A percentile compares a stretch with the other conserved stretches of the same genome.
These are phyloP conservation scores for Trichoderma sp. DNA, from an alignment of 2,329 filamentous ascomycete genomes.

Conservation along the genomic window DNA sequence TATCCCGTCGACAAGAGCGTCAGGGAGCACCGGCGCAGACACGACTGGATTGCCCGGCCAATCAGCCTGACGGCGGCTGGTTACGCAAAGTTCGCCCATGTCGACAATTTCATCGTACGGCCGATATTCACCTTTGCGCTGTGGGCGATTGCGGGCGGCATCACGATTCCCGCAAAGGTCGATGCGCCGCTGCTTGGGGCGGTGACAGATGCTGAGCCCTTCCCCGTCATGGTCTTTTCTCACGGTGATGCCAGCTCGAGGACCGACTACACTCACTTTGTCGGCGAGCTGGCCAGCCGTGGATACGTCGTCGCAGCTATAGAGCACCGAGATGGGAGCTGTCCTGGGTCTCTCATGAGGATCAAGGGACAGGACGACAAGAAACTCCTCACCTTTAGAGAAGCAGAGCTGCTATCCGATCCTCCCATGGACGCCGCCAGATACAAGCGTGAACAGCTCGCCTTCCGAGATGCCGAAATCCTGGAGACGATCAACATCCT, in stretches of 20 bases:
- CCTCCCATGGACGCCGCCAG: slow-evolving; percentile 35
- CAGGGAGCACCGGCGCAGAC: slow-evolving; percentile 30
- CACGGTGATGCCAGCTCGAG: slow-evolving; percentile 51
- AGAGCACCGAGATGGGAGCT: slow-evolving; percentile 53
- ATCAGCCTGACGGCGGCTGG: slow-evolving; percentile 45
- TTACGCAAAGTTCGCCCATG: slow-evolving; percentile 45
- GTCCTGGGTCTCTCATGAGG: slow-evolving; percentile 44
- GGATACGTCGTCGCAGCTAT: slow-evolving; percentile 50
- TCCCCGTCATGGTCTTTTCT: slow-evolving; percentile 51
- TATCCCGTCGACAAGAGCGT: slow-evolving; percentile 41
- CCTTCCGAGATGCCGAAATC: slow-evolving; percentile 51
- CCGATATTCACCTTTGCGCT: slow-evolving; percentile 44
- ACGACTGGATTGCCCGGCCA: slow-evolving; percentile 47
- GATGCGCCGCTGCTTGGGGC: slow-evolving; percentile 42
- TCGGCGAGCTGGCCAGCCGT: slow-evolving; percentile 49
- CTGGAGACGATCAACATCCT: slow-evolving; percentile 44
- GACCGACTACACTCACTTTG: slow-evolving; percentile 52
- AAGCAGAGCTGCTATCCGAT: slow-evolving; percentile 34
- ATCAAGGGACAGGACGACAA: slow-evolving; percentile 31
- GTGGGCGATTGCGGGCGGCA: slow-evolving; percentile 41
- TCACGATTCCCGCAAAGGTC: slow-evolving; percentile 48
- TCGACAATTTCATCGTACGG: slow-evolving; percentile 44
- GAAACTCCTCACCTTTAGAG: slow-evolving; percentile 36
- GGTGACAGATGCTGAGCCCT: slow-evolving; percentile 23
- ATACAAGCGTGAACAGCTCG: slow-evolving; percentile 48